Base-by-base conservation (phyloP, 768 basidiomycete genomes). In the Tylopilus sp. region DNA sequence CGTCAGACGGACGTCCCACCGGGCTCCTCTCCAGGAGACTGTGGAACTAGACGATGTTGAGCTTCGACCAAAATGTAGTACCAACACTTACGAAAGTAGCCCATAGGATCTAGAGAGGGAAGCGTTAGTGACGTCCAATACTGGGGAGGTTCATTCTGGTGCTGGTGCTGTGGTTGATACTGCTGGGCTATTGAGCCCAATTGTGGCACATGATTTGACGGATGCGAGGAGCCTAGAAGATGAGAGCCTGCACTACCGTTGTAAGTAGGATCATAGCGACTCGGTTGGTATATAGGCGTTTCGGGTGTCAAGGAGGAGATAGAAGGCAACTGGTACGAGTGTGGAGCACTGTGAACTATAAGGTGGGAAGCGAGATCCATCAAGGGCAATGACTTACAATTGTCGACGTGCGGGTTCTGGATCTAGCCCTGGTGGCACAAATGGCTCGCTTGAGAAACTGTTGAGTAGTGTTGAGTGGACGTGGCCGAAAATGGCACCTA, bases 281-380 rank as follows among this genome's bases (percentile, higher is more conserved):
- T 63, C 19, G 74, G 71, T 49, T 78, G 76, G 67, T 84, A 83
- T 64, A 75, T 55, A 42, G 75, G 63, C 48, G 79, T 68, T 66
- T 87, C 84, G 63, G 85, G 79, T 62, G 85, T 83, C 69, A 83
- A 77, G 41, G 79, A 85, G 68, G 52, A 74, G 61, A 59, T 74
- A 30, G 69, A 71, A 55, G 75, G 67, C 30, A 69, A 51, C 25
- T 62, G 76, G 43, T 82, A 83, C 57, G 69, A 72, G 54, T 76
- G 75, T 50, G 73, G 67, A 34, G 72, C 74, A 33, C 74, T 77
- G 61, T 53, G 54, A 52, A 65, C n/a, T 28, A 53, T 61, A 56
- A 63, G 61, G 51, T 36, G 49, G 12, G 28, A 33, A 48, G 42
- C 26, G 47, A 57, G 25, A 41, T 38, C 28, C 14, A 14, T 13